Evolutionary conservation across 129 eudicot genomes (phyloP).

Genomic region (Chrysanthemum lavandulifolium): DNA sequence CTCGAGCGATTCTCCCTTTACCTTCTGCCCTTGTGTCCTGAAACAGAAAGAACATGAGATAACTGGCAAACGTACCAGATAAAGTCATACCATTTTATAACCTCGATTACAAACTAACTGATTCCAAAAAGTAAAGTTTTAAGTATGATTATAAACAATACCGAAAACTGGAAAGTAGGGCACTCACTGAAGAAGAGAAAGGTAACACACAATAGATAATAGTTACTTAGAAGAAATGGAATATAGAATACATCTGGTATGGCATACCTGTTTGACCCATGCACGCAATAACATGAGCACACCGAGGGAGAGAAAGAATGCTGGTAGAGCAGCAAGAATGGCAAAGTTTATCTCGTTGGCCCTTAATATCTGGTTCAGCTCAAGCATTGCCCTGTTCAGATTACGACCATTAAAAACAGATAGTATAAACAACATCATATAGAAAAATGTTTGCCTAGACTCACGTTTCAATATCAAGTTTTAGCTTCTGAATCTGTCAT

Average conservation of each 20-base stretch:
- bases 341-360: constrained; percentile 99
- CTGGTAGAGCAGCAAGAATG: constrained; percentile 94
- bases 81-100: not conserved
- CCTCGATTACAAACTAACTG: not conserved
- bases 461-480: constrained; percentile 93
- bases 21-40: constrained; percentile 98
- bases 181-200: not conserved
- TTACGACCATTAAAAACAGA: constrained; percentile 14
- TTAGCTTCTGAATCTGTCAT: constrained; percentile 95
- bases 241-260: not conserved
- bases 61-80: not conserved
- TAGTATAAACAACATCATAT: not conserved
- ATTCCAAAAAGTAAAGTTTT: too few relatives aligned
- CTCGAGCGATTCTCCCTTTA: constrained; percentile 85
- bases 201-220: not conserved
- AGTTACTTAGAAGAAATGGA: not conserved
- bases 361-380: constrained; percentile 90
- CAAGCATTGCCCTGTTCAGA: constrained; percentile 89
- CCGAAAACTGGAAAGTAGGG: not conserved
- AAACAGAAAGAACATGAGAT: constrained; percentile 17
- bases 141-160: too few relatives aligned
- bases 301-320: constrained; percentile 67
- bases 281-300: constrained; percentile 78
- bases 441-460: constrained; percentile 30
- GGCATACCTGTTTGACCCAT: constrained; percentile 75